Evolutionary conservation across 2,329 filamentous ascomycete species (phyloP).

Genomic region (Ustilaginoidea virens): DNA sequence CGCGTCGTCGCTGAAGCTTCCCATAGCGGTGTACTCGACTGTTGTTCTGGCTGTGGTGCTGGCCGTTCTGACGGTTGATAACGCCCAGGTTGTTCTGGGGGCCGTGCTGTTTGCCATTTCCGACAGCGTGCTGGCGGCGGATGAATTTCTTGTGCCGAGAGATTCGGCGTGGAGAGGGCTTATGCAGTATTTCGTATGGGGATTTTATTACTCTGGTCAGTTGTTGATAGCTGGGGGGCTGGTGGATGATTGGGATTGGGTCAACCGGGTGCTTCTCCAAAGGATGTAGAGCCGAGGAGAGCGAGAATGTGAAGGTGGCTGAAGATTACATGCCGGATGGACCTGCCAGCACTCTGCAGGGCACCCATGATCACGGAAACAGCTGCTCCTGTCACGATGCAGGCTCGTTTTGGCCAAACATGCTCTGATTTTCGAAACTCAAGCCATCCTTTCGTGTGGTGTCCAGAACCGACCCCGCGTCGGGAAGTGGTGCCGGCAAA

Average conservation of each 20-base stretch:
- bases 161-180: constrained; percentile 10
- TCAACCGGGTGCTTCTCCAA: too few relatives aligned
- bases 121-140: constrained; percentile 17
- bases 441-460: too few relatives aligned
- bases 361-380: too few relatives aligned
- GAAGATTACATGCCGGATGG: too few relatives aligned
- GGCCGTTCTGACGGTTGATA: constrained; percentile 13
- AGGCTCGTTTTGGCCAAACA: too few relatives aligned
- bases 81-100: constrained; percentile 11
- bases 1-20: constrained; percentile 9
- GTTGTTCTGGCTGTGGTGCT: constrained; percentile 18
- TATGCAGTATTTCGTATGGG: constrained; percentile 20
- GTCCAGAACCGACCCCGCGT: too few relatives aligned
- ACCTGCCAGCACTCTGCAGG: too few relatives aligned
- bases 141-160: constrained; percentile 15
- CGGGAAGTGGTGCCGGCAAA: too few relatives aligned
- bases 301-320: too few relatives aligned
- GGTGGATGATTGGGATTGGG: constrained; percentile 2
- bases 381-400: too few relatives aligned
- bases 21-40: constrained; percentile 16
- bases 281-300: too few relatives aligned
- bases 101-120: constrained; percentile 18
- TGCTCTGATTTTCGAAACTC: too few relatives aligned
- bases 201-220: constrained; percentile 20
- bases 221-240: constrained; percentile 12